These are phyloP conservation scores for Raffaelea arxii DNA, from an alignment of 2,329 filamentous ascomycete genomes.

Conservation along the genomic window DNA sequence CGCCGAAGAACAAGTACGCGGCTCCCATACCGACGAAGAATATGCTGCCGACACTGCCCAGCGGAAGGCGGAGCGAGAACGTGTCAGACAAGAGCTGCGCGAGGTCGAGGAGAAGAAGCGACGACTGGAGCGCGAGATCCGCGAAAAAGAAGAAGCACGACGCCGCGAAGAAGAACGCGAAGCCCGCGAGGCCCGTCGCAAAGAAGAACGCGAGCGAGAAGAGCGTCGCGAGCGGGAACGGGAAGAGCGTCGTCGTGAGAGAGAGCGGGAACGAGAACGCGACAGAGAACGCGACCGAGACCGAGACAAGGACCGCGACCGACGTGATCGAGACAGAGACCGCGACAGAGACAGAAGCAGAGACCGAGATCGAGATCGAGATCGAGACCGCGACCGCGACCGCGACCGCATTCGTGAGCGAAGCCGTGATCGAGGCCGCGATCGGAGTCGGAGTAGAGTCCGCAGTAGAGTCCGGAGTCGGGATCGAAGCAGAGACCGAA, in stretches of 20 bases:
- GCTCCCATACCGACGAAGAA: conserved; percentile 63
- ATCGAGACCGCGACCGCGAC: conserved; percentile 21
- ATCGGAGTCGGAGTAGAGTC: conserved; percentile 17
- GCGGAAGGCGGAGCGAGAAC: conserved; percentile 51
- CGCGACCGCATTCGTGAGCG: conserved; percentile 14
- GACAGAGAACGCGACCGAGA: conserved; percentile 42
- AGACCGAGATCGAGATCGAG: conserved; percentile 23
- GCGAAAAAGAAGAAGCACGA: conserved; percentile 30
- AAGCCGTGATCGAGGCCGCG: conserved; percentile 23
- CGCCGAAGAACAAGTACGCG: conserved; percentile 51
- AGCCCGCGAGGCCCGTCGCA: conserved; percentile 21
- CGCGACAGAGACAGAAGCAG: conserved; percentile 25
- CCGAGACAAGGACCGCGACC: conserved; percentile 29
- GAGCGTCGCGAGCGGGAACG: conserved; percentile 30
- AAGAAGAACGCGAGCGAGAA: conserved; percentile 27
- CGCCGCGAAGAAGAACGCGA: conserved; percentile 23
- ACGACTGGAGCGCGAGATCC: conserved; percentile 47
- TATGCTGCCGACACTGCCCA: conserved; percentile 59
- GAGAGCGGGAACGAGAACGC: conserved; percentile 29
- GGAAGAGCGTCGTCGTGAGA: conserved; percentile 25
- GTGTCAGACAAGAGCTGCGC: conserved; percentile 49
- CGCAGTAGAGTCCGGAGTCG: conserved; percentile 10
- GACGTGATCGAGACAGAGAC: conserved; percentile 26
- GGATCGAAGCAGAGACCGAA: conserved; percentile 15
- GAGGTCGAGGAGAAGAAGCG: conserved; percentile 52